Evolutionary conservation across 106 monocot species (phyloP).

Genomic region (Xerophyta viscosa): DNA sequence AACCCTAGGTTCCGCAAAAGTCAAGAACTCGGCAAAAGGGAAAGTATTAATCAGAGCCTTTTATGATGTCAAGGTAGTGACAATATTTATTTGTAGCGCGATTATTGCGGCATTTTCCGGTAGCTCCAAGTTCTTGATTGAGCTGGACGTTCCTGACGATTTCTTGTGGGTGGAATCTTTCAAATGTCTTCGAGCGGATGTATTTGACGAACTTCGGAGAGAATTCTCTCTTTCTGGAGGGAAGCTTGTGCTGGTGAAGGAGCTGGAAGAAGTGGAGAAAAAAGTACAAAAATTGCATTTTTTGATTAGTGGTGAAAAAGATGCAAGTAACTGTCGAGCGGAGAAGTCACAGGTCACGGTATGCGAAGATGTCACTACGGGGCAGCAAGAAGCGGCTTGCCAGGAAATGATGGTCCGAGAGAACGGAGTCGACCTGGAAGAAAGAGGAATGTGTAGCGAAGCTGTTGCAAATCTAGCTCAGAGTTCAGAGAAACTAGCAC

Average conservation of each 20-base stretch:
- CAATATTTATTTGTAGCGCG: constrained; percentile 54
- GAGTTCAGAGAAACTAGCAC: constrained; percentile 20
- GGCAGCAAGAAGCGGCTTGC: too few species aligned
- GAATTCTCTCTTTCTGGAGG: constrained; percentile 1
- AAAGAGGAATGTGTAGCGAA: constrained; percentile 1
- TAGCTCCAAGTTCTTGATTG: constrained; percentile 28
- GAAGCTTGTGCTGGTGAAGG: constrained; percentile 26
- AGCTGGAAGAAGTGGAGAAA: constrained; percentile 36
- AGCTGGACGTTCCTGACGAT: constrained; percentile 39
- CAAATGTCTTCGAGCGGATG: constrained; percentile 26
- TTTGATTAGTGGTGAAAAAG: constrained; percentile 9
- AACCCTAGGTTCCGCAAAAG: constrained; percentile 34
- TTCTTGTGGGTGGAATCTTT: constrained; percentile 64
- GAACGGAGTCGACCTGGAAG: neutral
- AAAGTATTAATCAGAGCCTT: constrained; percentile 63
- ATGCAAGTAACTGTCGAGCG: neutral
- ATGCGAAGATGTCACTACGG: too few species aligned
- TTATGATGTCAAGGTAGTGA: constrained; percentile 58
- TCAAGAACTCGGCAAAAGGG: constrained; percentile 60
- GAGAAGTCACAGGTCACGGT: too few species aligned
- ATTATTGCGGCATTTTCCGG: constrained; percentile 39
- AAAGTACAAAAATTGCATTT: constrained; percentile 24
- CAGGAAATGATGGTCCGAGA: neutral
- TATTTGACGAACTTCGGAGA: constrained; percentile 25
- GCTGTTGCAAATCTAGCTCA: constrained; percentile 16